A percentile compares a stretch with the other conserved stretches of the same genome.
Conservation (phyloP, 108 stramenopile species). For the Skeletonema marinoi region DNA sequence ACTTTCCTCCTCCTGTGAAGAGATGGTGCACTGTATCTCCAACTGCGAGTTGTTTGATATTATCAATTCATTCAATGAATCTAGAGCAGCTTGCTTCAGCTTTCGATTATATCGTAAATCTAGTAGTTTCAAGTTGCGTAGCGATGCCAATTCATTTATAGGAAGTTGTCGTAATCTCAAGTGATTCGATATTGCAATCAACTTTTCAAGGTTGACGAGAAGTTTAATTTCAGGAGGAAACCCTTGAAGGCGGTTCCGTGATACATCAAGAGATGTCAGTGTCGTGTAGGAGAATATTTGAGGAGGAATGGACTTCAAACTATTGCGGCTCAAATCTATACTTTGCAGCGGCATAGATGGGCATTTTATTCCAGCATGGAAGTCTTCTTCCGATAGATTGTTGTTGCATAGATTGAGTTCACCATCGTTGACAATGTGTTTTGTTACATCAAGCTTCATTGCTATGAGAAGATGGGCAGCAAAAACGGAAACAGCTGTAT, state of each 20-base stretch:
- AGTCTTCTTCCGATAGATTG: background rate
- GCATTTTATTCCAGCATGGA: background rate
- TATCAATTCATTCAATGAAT: slow-evolving; percentile 20
- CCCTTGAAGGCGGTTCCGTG: slow-evolving; percentile 44
- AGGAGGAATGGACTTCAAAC: slow-evolving; percentile 31
- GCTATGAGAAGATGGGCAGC: background rate
- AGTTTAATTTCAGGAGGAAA: slow-evolving; percentile 41
- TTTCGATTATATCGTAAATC: slow-evolving; percentile 62
- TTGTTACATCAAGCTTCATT: background rate
- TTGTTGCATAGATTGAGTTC: background rate
- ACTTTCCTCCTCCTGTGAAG: background rate
- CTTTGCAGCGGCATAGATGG: background rate
- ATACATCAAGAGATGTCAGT: slow-evolving; percentile 44
- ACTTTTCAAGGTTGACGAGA: slow-evolving; percentile 30
- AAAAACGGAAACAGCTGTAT: background rate
- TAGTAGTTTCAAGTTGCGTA: slow-evolving; percentile 34
- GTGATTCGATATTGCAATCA: slow-evolving; percentile 51
- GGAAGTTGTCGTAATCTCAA: slow-evolving; percentile 45
- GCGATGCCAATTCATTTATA: slow-evolving; percentile 33
- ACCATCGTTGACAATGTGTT: background rate
- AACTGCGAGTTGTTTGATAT: slow-evolving; percentile 9
- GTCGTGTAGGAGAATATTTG: slow-evolving; percentile 22
- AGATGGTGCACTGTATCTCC: slow-evolving; percentile 36
- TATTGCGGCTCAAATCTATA: slow-evolving; percentile 54
- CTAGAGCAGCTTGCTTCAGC: slow-evolving; percentile 44